These are phyloP conservation scores for Aspergillus sp. DNA, from an alignment of 2,329 filamentous ascomycete species.

Conservation along the genomic window DNA sequence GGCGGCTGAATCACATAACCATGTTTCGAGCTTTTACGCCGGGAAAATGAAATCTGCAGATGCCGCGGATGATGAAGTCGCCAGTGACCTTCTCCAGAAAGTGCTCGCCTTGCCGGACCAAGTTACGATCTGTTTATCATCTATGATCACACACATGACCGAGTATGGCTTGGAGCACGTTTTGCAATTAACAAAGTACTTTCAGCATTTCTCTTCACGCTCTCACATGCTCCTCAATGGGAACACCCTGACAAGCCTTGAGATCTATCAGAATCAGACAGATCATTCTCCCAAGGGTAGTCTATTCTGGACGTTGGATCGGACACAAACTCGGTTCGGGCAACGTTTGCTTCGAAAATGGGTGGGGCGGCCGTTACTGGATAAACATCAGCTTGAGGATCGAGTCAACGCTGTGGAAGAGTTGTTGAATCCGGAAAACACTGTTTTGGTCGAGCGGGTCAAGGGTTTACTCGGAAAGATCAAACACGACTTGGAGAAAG, in stretches of 20 bases:
- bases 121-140: slow-evolving; percentile 87
- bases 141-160: slow-evolving; percentile 90
- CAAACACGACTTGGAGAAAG: slow-evolving; percentile 84
- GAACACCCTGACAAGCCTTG: slow-evolving; percentile 88
- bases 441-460: slow-evolving; percentile 69
- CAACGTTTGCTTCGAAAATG: slow-evolving; percentile 87
- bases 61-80: slow-evolving; percentile 53
- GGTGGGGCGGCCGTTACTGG: slow-evolving; percentile 86
- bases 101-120: slow-evolving; percentile 81
- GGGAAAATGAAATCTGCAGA: slow-evolving; percentile 69
- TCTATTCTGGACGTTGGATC: slow-evolving; percentile 92
- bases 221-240: slow-evolving; percentile 96
- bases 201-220: slow-evolving; percentile 88
- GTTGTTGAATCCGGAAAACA: slow-evolving; percentile 68
- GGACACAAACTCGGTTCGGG: slow-evolving; percentile 86
- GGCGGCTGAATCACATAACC: slow-evolving; percentile 79
- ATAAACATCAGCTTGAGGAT: slow-evolving; percentile 71
- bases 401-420: slow-evolving; percentile 85
- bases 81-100: slow-evolving; percentile 73
- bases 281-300: slow-evolving; percentile 83
- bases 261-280: slow-evolving; percentile 94
- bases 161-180: slow-evolving; percentile 95
- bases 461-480: slow-evolving; percentile 69
- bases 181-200: slow-evolving; percentile 94
- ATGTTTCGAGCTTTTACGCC: slow-evolving; percentile 91